Evolutionary conservation across 1,284 basidiomycete genomes (phyloP), one percentile per base, ranked within the genome.

Genomic region (Tilletia indica): DNA sequence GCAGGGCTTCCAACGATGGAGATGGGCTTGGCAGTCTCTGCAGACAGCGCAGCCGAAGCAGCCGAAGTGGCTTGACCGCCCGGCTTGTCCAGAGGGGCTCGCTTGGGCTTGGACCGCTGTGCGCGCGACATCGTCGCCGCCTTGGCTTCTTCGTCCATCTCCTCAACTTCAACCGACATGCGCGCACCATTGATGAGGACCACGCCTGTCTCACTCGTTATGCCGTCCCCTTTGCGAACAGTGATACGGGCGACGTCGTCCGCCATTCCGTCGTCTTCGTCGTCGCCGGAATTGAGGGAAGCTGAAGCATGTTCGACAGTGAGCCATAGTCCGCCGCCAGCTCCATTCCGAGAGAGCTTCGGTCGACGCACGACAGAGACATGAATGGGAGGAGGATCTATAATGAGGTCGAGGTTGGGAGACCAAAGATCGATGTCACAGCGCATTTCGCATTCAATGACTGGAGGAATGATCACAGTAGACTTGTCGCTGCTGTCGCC

Each of bases 401-500:
- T 90, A 19, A 97, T 91, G 64, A 99, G 90, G 78, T 97, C 93
- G 71, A 99, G 86, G 11, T 91, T 92, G 2, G 87, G 87, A 0
- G 91, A 90, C 97, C 97, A 99, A 0, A 90, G 91, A 80, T 97
- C 93, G 69, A 93, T 86, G 82, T 99, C 96, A 85, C 96, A 97
- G 48, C 97, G 89, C 64, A 99, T 87, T 80, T 98, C 94, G 83
- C 94, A 95, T 82, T 99, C 96, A 72, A 97, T 90, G 34, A 88
- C 86, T 4, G 61, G 61, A 34, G 61, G 68, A 36, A 47, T 72
- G 39, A 76, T 54, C 61, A 76, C 58, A 54, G 36, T 14, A 21
- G 61, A 38, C 51, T 19, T 25, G 21, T 54, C 21, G 19, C 19
- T 19, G 6, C 36, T 21, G 31, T 31, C 16, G n/a, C 21, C 12